Percentiles rank a stretch among this genome's conserved stretches.
Evolutionary conservation across 495 filamentous ascomycete genomes (phyloP).

Genomic region (Penicillium malachiteum): DNA sequence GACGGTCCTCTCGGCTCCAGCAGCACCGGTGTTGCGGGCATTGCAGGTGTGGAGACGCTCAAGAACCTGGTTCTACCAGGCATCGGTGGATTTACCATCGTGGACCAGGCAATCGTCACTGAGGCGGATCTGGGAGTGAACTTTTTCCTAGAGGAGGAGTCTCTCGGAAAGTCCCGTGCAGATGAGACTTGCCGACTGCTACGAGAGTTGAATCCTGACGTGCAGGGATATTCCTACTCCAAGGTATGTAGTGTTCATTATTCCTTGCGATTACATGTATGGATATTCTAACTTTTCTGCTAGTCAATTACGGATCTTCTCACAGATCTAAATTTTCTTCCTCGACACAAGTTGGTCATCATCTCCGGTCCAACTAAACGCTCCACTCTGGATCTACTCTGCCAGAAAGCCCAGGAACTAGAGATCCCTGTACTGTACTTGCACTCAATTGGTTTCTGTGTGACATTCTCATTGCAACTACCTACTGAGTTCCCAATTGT

Average conservation of each 20-base stretch:
- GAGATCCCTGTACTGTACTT: constrained; percentile 77
- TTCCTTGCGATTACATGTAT: neutral
- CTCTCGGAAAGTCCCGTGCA: constrained; percentile 77
- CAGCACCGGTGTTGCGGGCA: constrained; percentile 59
- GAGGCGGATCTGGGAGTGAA: constrained; percentile 90
- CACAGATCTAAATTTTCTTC: constrained; percentile 44
- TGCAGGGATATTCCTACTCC: constrained; percentile 63
- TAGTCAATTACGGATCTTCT: constrained; percentile 43
- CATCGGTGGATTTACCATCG: constrained; percentile 91
- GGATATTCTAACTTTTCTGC: constrained; percentile 10
- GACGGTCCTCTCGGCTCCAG: constrained; percentile 41
- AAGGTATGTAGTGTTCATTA: constrained; percentile 26
- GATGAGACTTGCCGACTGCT: constrained; percentile 73
- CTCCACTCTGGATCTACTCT: constrained; percentile 57
- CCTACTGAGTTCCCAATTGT: constrained; percentile 85
- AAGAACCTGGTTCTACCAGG: constrained; percentile 96
- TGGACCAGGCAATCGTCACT: constrained; percentile 72
- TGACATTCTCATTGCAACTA: constrained; percentile 74
- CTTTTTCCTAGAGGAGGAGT: constrained; percentile 86
- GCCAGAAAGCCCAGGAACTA: constrained; percentile 55
- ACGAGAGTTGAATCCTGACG: constrained; percentile 93
- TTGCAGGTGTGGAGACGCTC: constrained; percentile 85
- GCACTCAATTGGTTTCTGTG: constrained; percentile 86
- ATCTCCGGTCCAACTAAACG: constrained; percentile 66
- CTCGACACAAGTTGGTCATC: constrained; percentile 70